Base-by-base conservation (phyloP, 495 filamentous ascomycete species). In the Jackrogersella multiformis region DNA sequence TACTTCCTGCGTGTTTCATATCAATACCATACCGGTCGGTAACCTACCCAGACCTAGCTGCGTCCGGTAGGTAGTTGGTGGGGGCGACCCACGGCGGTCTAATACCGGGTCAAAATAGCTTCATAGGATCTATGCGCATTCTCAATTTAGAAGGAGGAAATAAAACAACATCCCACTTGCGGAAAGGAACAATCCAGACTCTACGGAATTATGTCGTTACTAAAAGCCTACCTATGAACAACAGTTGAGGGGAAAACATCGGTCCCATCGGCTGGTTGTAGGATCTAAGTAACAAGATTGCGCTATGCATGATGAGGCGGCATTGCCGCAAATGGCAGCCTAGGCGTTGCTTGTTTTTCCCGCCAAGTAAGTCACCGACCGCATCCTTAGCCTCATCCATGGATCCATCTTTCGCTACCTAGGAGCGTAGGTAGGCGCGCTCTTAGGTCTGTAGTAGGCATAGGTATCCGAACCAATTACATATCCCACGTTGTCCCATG, bases 361-460 rank as follows among this genome's bases (percentile, higher is more conserved):
- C 26, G n/a, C n/a, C 10, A 20, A 13, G 42, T 24, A 21, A 21
- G 42, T 24, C 42, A 26, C 18, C 41, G 18, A 10, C 41, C 6
- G 41, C 42, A 46, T 46, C 42, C 42, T 46, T 46, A 46, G 42
- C 42, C 21, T 46, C 21, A 26, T 49, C 18, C 15, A 2, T 15
- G 9, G 41, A 10, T 44, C 26, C 26, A 41, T 10, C n/a, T 2
- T 41, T 18, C 34, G 34, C 13, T 41, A 41, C n/a, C n/a, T n/a
- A n/a, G n/a, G n/a, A n/a, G n/a, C n/a, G n/a, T n/a, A n/a, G n/a
- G n/a, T n/a, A n/a, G n/a, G n/a, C n/a, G n/a, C n/a, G n/a, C n/a
- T n/a, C n/a, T n/a, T n/a, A n/a, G n/a, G n/a, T n/a, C 21, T 48
- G 23, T 30, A 49, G 45, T 24, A 49, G 45, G 45, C 45, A 49